Percentiles rank a stretch among this genome's conserved stretches.
These are phyloP conservation scores for Leonotis leonurus DNA, from an alignment of 257 asterid genomes.

Conservation along the genomic window DNA sequence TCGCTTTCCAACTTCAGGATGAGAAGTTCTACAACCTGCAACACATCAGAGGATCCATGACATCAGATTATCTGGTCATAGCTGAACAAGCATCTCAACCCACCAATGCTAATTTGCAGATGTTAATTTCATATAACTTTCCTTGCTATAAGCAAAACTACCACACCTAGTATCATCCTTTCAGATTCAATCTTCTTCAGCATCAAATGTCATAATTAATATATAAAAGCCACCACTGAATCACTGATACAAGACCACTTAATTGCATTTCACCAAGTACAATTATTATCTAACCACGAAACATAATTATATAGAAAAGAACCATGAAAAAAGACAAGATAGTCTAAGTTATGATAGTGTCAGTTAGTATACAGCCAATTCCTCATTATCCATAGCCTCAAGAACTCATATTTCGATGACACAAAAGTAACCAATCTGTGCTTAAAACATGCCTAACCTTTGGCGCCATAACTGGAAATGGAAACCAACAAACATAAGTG, in stretches of 20 bases:
- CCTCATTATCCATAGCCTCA: conserved; percentile 7
- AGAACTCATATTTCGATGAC: neutral
- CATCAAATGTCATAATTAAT: conserved; percentile 2
- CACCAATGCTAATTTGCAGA: neutral
- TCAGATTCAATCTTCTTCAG: neutral
- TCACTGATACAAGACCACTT: neutral
- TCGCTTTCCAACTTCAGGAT: conserved; percentile 75
- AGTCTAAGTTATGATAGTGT: neutral
- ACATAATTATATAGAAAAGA: too few relatives aligned
- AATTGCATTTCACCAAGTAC: neutral
- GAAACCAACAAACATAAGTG: neutral
- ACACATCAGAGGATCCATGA: conserved; percentile 5
- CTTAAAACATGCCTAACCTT: neutral
- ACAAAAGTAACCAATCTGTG: neutral
- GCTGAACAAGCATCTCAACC: neutral
- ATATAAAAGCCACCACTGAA: neutral
- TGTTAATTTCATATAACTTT: neutral
- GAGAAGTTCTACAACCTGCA: conserved; percentile 93
- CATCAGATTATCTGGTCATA: conserved; percentile 14
- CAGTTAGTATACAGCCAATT: neutral
- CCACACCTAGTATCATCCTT: neutral
- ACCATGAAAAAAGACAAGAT: neutral
- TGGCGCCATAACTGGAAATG: neutral
- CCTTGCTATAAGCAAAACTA: neutral
- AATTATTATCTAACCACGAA: neutral